Base-by-base conservation (phyloP, 495 filamentous ascomycete genomes). In the Neurospora sp. region DNA sequence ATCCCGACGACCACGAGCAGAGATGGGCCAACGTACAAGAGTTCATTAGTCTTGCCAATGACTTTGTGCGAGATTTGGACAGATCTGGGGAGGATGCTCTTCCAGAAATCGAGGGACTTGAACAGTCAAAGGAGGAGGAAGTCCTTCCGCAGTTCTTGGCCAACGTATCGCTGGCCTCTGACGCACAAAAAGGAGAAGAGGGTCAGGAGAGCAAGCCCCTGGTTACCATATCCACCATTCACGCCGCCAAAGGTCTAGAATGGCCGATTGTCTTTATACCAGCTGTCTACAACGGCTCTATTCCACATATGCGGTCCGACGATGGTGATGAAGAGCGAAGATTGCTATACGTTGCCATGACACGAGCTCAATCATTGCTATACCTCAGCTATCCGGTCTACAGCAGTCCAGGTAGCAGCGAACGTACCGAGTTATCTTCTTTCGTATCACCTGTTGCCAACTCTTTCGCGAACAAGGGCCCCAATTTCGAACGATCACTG, bases 191-290 rank as follows among this genome's bases (percentile, higher is more conserved):
- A 20, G 87, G 90, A 11, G 88, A 89, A 2, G 86, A 85, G 2
- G 85, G 88, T 23, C 84, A 89, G n/a, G 79, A 83, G n/a, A 79
- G 73, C 35, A 84, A 87, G 27, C 87, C 89, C 14, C 89, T 92
- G 77, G 89, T 98, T 16, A 98, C 94, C 3, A 93, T 99, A 18
- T 97, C 93, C 14, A 99, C 96, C 0, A 98, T 99, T 35, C 96
- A 99, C 79, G 93, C 95, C 0, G 94, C 96, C 1, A 99, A 99
- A 79, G 95, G 96, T 5, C 85, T 99, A 0, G 96, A 99, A 78
- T 99, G 96, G 96, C 96, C 96, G 2, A 88, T 98, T 11, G 93
- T 99, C 0, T 99, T 99, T 81, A 90, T 99, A 14, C 94, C 96
- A 0, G 93, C 92, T 1, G 90, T 92, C 37, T 98, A 97, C 79